These are phyloP conservation scores for Globisporangium spiculum DNA, from an alignment of 352 stramenopile genomes.

Conservation along the genomic window DNA sequence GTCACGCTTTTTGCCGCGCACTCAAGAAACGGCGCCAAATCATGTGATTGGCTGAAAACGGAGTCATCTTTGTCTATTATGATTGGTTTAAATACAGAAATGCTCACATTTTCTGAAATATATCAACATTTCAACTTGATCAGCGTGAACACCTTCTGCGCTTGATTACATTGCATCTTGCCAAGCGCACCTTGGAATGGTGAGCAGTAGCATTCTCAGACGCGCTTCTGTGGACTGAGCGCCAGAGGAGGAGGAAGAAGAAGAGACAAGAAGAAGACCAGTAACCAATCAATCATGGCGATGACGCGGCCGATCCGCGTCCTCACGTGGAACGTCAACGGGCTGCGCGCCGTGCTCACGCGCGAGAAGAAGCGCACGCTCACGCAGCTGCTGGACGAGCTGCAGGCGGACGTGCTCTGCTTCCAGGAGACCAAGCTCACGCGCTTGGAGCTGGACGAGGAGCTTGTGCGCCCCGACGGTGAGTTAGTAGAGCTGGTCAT, in stretches of 20 bases:
- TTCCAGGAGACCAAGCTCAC: conserved; percentile 88
- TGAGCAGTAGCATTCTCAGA: too few relatives aligned
- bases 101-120: too few relatives aligned
- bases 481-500: background rate
- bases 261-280: background rate
- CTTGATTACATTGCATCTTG: too few relatives aligned
- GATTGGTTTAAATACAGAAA: conserved; percentile 3
- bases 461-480: conserved; percentile 66
- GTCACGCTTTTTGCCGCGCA: background rate
- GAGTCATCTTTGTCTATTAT: background rate
- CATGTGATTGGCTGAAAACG: conserved; percentile 25
- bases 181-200: background rate
- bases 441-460: conserved; percentile 74
- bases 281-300: background rate
- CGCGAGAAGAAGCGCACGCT: conserved; percentile 44
- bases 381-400: conserved; percentile 43
- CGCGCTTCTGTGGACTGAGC: too few relatives aligned
- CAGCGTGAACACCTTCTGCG: too few relatives aligned
- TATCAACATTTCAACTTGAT: background rate
- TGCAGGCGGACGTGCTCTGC: conserved; percentile 74
- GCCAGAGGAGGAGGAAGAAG: background rate
- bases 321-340: conserved; percentile 88
- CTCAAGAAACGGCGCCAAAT: conserved; percentile 31
- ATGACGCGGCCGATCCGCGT: conserved; percentile 36
- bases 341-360: conserved; percentile 71